A percentile compares a stretch with the other conserved stretches of the same genome.
Evolutionary conservation across 73 alveolate genomes (phyloP).

Genomic region (Symbiodinium natans): DNA sequence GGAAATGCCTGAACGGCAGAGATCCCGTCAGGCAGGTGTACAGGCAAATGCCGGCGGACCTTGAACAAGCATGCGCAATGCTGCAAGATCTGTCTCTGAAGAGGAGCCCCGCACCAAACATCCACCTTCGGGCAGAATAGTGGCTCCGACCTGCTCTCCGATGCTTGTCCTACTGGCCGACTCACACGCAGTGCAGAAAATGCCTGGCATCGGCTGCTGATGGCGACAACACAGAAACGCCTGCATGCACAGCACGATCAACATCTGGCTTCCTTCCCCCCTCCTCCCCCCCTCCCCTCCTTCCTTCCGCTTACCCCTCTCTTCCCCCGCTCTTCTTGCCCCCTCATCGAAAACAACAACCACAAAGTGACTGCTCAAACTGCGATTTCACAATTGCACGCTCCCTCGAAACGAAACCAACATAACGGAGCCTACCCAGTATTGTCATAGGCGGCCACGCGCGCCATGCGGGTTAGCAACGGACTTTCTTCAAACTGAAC

Average conservation of each 20-base stretch:
- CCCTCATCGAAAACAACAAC: no score
- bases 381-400: no score
- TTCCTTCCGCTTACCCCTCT: background rate
- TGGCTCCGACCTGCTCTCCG: slow-evolving; percentile 8
- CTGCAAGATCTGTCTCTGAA: background rate
- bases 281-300: no score
- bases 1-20: slow-evolving; percentile 64
- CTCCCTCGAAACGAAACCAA: no score
- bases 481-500: no score
- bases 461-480: no score
- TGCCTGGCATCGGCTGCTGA: background rate
- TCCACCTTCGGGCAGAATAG: slow-evolving; percentile 61
- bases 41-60: slow-evolving; percentile 82
- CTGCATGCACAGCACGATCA: background rate
- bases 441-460: no score
- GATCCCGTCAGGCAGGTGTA: slow-evolving; percentile 85
- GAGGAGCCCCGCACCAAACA: slow-evolving; percentile 32
- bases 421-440: no score
- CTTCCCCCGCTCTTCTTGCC: background rate
- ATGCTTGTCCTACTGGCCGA: no score
- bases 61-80: background rate
- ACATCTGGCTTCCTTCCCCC: no score
- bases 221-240: background rate
- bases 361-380: no score
- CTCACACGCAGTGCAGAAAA: no score